Percentiles rank a stretch among this genome's conserved stretches.
phyloP scores from a whole-genome alignment of 2,329 filamentous ascomycete species.

The Claviceps lovelessii region DNA sequence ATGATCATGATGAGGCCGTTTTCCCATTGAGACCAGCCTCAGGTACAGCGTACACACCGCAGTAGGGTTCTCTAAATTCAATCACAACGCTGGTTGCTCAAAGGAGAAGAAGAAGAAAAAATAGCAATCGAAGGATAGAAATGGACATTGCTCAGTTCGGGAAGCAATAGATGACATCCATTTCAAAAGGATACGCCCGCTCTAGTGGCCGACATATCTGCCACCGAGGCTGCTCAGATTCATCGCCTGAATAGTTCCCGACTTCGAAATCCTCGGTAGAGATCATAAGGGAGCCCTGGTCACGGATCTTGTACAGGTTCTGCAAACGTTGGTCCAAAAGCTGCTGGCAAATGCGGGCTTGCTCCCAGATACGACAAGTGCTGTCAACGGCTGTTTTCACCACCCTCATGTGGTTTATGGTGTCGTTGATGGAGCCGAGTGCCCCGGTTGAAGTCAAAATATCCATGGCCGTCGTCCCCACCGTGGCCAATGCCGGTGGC shows the following conservation, averaged over 20 bases:
- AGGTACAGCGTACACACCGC: not conserved
- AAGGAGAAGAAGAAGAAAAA: slow-evolving; percentile 1
- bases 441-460: slow-evolving; percentile 47
- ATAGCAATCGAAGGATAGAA: slow-evolving; percentile 3
- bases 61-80: not conserved
- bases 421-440: slow-evolving; percentile 33
- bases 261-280: slow-evolving; percentile 18
- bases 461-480: slow-evolving; percentile 49
- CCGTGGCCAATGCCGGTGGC: slow-evolving; percentile 48
- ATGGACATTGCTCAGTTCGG: slow-evolving; percentile 7
- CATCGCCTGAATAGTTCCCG: slow-evolving; percentile 10
- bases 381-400: slow-evolving; percentile 41
- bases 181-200: slow-evolving; percentile 20
- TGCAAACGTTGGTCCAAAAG: slow-evolving; percentile 28
- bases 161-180: slow-evolving; percentile 23
- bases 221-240: slow-evolving; percentile 19
- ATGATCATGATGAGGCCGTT: not conserved
- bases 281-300: slow-evolving; percentile 15
- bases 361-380: slow-evolving; percentile 45
- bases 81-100: slow-evolving; percentile 10
- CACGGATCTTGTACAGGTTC: slow-evolving; percentile 20
- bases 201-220: slow-evolving; percentile 23
- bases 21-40: not conserved
- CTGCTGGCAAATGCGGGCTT: slow-evolving; percentile 35
- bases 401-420: slow-evolving; percentile 39